These are phyloP conservation scores for Carallia brachiata DNA, from an alignment of 345 rosid species.

Conservation along the genomic window DNA sequence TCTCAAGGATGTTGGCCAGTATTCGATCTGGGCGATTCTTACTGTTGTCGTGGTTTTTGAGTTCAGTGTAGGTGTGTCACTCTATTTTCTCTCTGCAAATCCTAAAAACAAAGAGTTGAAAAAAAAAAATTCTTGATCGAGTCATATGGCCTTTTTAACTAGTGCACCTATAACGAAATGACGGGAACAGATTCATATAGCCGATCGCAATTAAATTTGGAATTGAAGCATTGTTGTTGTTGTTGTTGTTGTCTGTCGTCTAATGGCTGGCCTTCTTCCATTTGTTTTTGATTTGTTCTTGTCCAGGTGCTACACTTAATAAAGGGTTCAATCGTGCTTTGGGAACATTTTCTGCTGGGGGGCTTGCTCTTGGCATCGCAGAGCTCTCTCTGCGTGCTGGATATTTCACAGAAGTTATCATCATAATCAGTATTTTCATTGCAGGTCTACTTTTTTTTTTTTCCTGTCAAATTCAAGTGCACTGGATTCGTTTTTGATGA, in stretches of 20 bases:
- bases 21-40: conserved; percentile 88
- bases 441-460: conserved; percentile 49
- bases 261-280: neutral
- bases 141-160: too few relatives aligned
- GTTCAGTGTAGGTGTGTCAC: conserved; percentile 71
- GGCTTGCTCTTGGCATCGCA: conserved; percentile 84
- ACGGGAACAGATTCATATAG: too few relatives aligned
- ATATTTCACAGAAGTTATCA: conserved; percentile 60
- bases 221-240: too few relatives aligned
- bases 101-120: too few relatives aligned
- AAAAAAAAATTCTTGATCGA: too few relatives aligned
- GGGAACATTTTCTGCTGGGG: conserved; percentile 94
- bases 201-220: too few relatives aligned
- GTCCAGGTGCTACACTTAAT: conserved; percentile 83
- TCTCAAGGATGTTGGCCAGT: conserved; percentile 50
- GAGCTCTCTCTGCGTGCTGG: conserved; percentile 65
- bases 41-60: conserved; percentile 93
- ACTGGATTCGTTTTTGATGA: too few relatives aligned
- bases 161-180: too few relatives aligned
- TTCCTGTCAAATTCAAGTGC: too few relatives aligned
- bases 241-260: too few relatives aligned
- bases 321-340: conserved; percentile 85
- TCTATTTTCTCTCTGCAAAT: neutral
- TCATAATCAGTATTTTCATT: conserved; percentile 68
- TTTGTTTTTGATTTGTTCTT: neutral